phyloP scores from a whole-genome alignment of 192 early-diverging fungal genomes.

The Coemansia nantahalensis region DNA sequence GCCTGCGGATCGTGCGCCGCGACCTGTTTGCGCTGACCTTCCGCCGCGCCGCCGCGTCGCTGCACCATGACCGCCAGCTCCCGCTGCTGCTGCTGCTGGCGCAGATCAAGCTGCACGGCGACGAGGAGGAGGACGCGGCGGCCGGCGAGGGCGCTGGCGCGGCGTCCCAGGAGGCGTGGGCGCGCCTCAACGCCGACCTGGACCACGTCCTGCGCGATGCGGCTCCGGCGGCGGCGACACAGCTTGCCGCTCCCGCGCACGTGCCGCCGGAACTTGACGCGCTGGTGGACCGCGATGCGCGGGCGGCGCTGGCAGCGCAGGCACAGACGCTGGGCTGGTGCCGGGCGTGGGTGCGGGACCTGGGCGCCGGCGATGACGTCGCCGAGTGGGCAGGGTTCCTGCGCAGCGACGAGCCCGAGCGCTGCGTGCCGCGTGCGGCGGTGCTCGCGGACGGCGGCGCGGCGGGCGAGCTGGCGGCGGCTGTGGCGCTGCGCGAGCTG shows the following conservation, averaged over 20 bases:
- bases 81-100: constrained; percentile 83
- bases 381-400: constrained; percentile 26
- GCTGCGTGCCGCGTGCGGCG: constrained; percentile 22
- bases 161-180: constrained; percentile 37
- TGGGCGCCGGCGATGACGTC: constrained; percentile 1
- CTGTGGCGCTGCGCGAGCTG: constrained; percentile 71
- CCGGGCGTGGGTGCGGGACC: constrained; percentile 25
- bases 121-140: constrained; percentile 34
- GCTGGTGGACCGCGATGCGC: constrained; percentile 25
- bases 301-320: constrained; percentile 13
- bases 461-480: constrained; percentile 11
- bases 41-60: constrained; percentile 71
- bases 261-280: constrained; percentile 18
- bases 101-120: constrained; percentile 75
- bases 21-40: constrained; percentile 86
- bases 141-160: not conserved
- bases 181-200: constrained; percentile 37
- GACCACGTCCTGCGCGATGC: constrained; percentile 43
- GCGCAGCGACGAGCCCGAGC: constrained; percentile 16
- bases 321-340: constrained; percentile 38
- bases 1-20: constrained; percentile 70
- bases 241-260: not conserved
- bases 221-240: not conserved
- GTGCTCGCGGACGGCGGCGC: constrained; percentile 13
- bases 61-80: constrained; percentile 91